phyloP scores from a whole-genome alignment of 2,329 filamentous ascomycete genomes.

The Trichoderma koningii region DNA sequence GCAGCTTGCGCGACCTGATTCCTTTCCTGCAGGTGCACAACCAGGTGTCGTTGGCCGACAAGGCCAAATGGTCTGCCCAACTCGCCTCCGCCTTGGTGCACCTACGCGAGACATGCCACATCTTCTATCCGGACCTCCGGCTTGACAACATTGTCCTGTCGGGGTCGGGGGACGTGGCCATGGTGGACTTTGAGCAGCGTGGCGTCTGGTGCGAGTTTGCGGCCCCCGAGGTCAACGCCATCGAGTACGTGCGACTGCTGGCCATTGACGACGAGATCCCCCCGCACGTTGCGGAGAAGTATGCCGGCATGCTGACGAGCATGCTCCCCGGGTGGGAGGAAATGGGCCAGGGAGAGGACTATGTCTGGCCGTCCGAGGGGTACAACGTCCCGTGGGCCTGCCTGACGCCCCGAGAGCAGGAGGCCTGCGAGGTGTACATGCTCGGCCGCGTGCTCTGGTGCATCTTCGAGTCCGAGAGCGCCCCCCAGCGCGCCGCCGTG shows the following conservation, averaged over 20 bases:
- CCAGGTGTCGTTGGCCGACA: conserved; percentile 46
- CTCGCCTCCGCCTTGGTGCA: conserved; percentile 55
- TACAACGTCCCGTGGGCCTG: conserved; percentile 61
- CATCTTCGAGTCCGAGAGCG: conserved; percentile 62
- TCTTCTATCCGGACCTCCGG: conserved; percentile 61
- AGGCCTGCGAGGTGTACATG: conserved; percentile 64
- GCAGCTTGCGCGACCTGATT: conserved; percentile 57
- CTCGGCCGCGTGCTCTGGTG: conserved; percentile 63
- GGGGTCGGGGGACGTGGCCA: conserved; percentile 49
- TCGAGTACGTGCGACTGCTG: conserved; percentile 60
- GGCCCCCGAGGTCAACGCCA: conserved; percentile 60
- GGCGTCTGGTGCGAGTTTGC: conserved; percentile 65
- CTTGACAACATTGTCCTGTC: conserved; percentile 62
- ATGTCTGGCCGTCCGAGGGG: conserved; percentile 50
- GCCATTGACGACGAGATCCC: conserved; percentile 53
- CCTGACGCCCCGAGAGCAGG: conserved; percentile 54
- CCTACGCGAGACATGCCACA: conserved; percentile 47
- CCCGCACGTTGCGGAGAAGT: conserved; percentile 44
- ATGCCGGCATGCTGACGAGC: conserved; percentile 44
- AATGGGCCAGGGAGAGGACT: conserved; percentile 46
- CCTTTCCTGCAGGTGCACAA: conserved; percentile 53
- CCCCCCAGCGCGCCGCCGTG: conserved; percentile 57
- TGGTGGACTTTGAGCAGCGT: conserved; percentile 65
- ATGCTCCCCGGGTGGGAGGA: conserved; percentile 52
- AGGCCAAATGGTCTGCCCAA: conserved; percentile 57